Evolutionary conservation across 2,329 filamentous ascomycete genomes (phyloP).

Genomic region (Cladosporium sp.): DNA sequence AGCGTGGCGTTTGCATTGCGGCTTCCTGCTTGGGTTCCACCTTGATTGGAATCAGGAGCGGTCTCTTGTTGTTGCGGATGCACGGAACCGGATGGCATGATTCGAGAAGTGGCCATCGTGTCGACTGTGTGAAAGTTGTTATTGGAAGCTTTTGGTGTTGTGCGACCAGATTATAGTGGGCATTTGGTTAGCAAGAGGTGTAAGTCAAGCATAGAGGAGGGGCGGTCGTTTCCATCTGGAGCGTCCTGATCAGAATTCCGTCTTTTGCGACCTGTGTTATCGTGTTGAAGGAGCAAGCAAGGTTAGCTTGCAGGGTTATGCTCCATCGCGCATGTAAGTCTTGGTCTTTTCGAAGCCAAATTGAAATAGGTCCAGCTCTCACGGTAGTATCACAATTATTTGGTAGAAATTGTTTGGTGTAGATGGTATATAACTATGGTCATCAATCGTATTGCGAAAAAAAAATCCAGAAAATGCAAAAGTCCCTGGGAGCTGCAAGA

Average conservation of each 20-base stretch:
- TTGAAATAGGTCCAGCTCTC: too few relatives aligned
- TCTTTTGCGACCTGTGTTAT: neutral
- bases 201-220: neutral
- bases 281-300: neutral
- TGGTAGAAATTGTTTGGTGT: neutral
- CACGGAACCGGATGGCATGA: neutral
- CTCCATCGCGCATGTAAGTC: too few relatives aligned
- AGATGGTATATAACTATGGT: neutral
- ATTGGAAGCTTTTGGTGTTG: too few relatives aligned
- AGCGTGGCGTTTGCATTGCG: neutral
- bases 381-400: too few relatives aligned
- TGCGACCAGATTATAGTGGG: too few relatives aligned
- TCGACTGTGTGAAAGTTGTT: neutral
- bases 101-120: neutral
- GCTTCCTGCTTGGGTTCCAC: too few relatives aligned
- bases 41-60: neutral
- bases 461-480: neutral
- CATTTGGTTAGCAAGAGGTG: neutral
- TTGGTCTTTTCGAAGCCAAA: too few relatives aligned
- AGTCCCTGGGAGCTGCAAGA: neutral
- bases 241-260: neutral
- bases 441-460: slow-evolving; percentile 2
- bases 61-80: neutral
- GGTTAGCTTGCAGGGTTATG: neutral
- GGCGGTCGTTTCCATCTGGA: neutral